These are phyloP conservation scores for Talaromyces sp. DNA, from an alignment of 2,329 filamentous ascomycete species.

Conservation along the genomic window DNA sequence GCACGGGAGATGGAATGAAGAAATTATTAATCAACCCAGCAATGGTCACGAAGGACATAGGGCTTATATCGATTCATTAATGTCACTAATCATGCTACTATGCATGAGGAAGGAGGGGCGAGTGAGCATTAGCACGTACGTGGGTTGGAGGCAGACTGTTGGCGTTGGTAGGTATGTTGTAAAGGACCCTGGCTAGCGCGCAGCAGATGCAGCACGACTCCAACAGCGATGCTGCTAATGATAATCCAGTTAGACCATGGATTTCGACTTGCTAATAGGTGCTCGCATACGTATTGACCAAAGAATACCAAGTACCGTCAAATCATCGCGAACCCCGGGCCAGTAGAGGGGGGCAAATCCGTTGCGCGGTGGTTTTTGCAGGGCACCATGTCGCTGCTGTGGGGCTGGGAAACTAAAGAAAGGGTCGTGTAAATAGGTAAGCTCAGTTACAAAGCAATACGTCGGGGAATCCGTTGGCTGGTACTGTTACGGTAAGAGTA, in stretches of 20 bases:
- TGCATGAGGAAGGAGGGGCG: background rate
- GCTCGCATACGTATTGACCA: background rate
- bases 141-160: background rate
- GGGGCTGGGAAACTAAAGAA: constrained; percentile 2
- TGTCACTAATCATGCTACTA: background rate
- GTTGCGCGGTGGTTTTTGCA: background rate
- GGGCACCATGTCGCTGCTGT: constrained; percentile 1
- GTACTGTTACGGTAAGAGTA: background rate
- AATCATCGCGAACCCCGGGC: constrained; percentile 4
- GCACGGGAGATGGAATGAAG: background rate
- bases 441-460: background rate
- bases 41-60: constrained; percentile 6
- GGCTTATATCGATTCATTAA: constrained; percentile 6
- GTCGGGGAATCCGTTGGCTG: background rate
- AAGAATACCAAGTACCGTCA: background rate
- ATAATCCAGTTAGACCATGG: background rate
- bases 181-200: constrained; percentile 1
- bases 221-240: background rate
- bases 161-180: background rate
- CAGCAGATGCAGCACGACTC: background rate
- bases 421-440: constrained; percentile 4
- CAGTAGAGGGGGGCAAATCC: background rate
- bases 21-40: background rate
- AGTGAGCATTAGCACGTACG: background rate
- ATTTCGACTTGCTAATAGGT: background rate